A percentile compares a stretch with the other conserved stretches of the same genome.
Evolutionary conservation across 768 basidiomycete genomes (phyloP).

Genomic region (Tylopilus sp.): DNA sequence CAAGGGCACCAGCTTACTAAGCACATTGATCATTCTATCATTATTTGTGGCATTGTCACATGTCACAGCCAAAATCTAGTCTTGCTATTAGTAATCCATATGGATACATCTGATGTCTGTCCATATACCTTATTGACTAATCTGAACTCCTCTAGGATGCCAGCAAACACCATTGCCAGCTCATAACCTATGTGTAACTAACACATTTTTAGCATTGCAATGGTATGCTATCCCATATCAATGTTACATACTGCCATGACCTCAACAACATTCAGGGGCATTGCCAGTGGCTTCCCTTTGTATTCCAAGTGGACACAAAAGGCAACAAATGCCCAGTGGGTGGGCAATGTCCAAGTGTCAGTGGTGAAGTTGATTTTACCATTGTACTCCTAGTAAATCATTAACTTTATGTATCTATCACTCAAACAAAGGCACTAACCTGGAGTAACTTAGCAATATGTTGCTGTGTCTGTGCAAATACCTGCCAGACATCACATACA

Average conservation of each 20-base stretch:
- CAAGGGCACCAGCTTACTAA: not conserved
- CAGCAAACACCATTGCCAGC: not conserved
- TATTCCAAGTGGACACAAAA: not conserved
- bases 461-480: not conserved
- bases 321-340: not conserved
- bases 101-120: not conserved
- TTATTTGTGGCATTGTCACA: conserved; percentile 27
- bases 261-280: not conserved
- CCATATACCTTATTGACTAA: not conserved
- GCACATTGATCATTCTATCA: conserved; percentile 28
- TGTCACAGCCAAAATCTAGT: conserved; percentile 3
- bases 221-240: no score
- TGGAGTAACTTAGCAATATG: not conserved
- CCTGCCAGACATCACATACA: not conserved
- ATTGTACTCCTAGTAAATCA: conserved; percentile 1
- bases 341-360: not conserved
- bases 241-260: not conserved
- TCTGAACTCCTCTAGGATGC: not conserved
- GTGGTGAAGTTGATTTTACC: not conserved
- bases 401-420: no score
- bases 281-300: not conserved
- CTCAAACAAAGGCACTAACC: not conserved
- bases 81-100: no score
- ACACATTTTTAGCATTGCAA: no score
- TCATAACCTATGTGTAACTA: not conserved